phyloP scores from a whole-genome alignment of 371 early-diverging fungal species.

The Mortierella sp. region DNA sequence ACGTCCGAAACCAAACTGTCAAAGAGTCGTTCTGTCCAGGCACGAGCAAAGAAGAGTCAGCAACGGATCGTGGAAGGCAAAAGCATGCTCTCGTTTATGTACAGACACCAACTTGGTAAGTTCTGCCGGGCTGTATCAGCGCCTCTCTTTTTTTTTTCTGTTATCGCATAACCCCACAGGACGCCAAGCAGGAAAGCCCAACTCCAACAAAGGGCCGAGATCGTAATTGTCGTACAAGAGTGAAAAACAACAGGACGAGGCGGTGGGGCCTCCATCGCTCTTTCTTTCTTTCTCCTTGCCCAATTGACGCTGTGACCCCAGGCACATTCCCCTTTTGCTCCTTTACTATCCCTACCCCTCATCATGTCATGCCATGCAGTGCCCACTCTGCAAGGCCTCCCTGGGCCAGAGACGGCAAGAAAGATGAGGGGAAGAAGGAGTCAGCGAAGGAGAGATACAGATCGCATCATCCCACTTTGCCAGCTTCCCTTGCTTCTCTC shows the following conservation, averaged over 20 bases:
- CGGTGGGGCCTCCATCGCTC: neutral
- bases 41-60: constrained; percentile 37
- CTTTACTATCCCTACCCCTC: neutral
- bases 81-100: constrained; percentile 46
- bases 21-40: constrained; percentile 14
- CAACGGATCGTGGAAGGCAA: constrained; percentile 22
- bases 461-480: constrained; percentile 6
- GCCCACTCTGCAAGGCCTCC: neutral
- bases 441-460: neutral
- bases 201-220: constrained; percentile 3
- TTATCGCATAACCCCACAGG: neutral
- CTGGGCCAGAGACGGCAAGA: neutral
- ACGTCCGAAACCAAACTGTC: constrained; percentile 12
- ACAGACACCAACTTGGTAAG: constrained; percentile 50
- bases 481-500: neutral
- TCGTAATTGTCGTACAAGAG: neutral
- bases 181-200: neutral
- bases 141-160: neutral
- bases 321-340: constrained; percentile 4
- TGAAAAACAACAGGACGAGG: neutral
- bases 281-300: neutral
- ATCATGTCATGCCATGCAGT: neutral
- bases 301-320: constrained; percentile 14
- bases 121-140: neutral
- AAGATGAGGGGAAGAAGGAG: neutral